Base-by-base conservation (phyloP, 495 filamentous ascomycete species). In the Aspergillus leporis region DNA sequence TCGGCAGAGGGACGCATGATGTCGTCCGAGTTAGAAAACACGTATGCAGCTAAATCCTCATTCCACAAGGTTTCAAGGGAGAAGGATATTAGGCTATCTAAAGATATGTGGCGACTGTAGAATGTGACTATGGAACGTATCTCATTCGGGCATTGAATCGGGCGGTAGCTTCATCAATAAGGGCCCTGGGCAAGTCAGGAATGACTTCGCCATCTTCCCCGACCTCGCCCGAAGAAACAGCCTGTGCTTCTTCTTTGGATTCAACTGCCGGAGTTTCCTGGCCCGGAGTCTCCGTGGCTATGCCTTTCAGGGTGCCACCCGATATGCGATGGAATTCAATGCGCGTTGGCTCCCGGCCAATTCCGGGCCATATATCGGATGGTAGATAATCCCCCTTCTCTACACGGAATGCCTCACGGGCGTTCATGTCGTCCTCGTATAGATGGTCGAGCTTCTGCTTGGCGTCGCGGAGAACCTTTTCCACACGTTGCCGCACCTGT, bases 311-410 rank as follows among this genome's bases (percentile, higher is more conserved):
- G 19, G 66, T 66, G 18, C 73, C 76, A 1, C 77, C 77, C 3
- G 72, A 66, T 52, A 79, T 66, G 9, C 77, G 68, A 9, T 63
- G 63, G 22, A 90, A 78, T 51, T 84, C 74, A 51, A 85, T 86
- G 48, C 81, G 78, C 65, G 79, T 76, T 25, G 87, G 87, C 31
- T 78, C 79, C 47, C 82, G 77, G 55, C 80, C 78, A 28, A 90
- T 75, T 6, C 88, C 90, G 0, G 87, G 87, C 94, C 93, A 98
- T 41, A 98, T 85, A 66, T 97, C 95, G 3, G 86, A 84, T 0
- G 94, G 94, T 19, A 98, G 71, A 66, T 85, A 94, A 59, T 96
- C 90, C 3, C 92, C 92, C 19, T 93, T 85, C 58, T 96, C 90
- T 7, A 85, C 76, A 28, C 86, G 83, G 74, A 98, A 98, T 14